Base-by-base conservation (phyloP, 164 flowering plant genomes). In the Saururus chinensis region DNA sequence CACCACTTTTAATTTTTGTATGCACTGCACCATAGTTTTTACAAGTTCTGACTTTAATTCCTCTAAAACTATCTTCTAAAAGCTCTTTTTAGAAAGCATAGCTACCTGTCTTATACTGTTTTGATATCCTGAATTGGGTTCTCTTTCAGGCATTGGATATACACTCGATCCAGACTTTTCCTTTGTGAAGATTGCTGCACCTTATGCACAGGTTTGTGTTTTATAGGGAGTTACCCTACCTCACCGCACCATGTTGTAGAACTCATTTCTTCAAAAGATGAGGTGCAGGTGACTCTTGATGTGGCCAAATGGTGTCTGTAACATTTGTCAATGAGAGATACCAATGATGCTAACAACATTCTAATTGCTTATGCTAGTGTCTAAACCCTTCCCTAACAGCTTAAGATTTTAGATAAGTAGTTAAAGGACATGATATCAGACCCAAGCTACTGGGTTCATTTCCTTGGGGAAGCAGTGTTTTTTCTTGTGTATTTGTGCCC, bases 181-280 rank as follows among this genome's bases (percentile, higher is more conserved):
- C 52, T 92, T 93, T 70, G 84, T 68, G 30, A 88, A 89, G 73
- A 80, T 89, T 73, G 98, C 92, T 53, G 92, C 97, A 26, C 98
- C 98, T 59, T 93, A 86, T 82, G 98, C 98, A 5, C 93, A 92
- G 85, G 98, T 65, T 40, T 57, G 23, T 24, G 17, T 55, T 59
- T 59, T 8, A 59, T 56, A 49, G 11, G 58, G 14, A 19, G 17
- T 45, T 12, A 17, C 49, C 17, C 14, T 45, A 45, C 14, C 14
- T 45, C 16, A 45, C 49, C 11, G 17, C 17, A 3, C 49, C 17
- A 12, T 12, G 49, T 2, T 12, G 49, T 45, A 45, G 17, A 12
- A 12, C 49, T 3, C 14, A 45, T 45, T 45, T 45, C 49, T 30
- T 13, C 49, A 0, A 45, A 45, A 12, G 4, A 45, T 45, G 49